These are phyloP conservation scores for Nemania bipapillata DNA, from an alignment of 2,329 filamentous ascomycete genomes.

Conservation along the genomic window DNA sequence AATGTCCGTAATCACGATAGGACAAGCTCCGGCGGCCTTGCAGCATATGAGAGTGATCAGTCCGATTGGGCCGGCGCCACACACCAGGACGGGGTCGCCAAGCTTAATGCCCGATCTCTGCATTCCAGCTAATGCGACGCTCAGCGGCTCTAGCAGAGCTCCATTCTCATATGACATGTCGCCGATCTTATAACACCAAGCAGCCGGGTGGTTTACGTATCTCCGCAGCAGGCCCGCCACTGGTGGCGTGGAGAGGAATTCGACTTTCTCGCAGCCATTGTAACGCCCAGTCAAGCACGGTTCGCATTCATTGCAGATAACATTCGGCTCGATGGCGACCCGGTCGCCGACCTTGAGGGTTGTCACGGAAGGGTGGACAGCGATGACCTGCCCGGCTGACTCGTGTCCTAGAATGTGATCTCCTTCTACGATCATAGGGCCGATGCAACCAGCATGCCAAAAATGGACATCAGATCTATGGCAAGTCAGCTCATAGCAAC, in stretches of 20 bases:
- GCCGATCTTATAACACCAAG: conserved; percentile 96
- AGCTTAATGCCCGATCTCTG: conserved; percentile 82
- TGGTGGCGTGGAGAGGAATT: conserved; percentile 90
- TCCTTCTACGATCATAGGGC: conserved; percentile 89
- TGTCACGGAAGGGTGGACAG: conserved; percentile 82
- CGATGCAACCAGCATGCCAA: conserved; percentile 95
- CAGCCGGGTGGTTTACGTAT: conserved; percentile 93
- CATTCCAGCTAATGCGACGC: conserved; percentile 87
- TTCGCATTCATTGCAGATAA: conserved; percentile 91
- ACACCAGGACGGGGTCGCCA: conserved; percentile 88
- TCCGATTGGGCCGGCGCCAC: conserved; percentile 93
- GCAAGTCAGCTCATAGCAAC: conserved; percentile 34
- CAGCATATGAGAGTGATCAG: conserved; percentile 87
- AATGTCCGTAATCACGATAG: conserved; percentile 94
- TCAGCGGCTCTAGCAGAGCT: conserved; percentile 87
- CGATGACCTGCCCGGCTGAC: conserved; percentile 84
- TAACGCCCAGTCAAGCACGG: conserved; percentile 92
- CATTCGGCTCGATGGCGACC: conserved; percentile 92
- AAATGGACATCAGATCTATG: conserved; percentile 91
- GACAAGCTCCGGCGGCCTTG: conserved; percentile 86
- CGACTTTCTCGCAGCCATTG: conserved; percentile 89
- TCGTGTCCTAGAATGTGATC: conserved; percentile 96
- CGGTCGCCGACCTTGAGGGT: conserved; percentile 84
- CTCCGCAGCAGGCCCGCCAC: conserved; percentile 86
- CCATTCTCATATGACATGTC: conserved; percentile 92